Percentiles rank a stretch among this genome's conserved stretches.
Evolutionary conservation across 176 grass and related monocot genomes (phyloP).

Genomic region (Melocanna baccifera): DNA sequence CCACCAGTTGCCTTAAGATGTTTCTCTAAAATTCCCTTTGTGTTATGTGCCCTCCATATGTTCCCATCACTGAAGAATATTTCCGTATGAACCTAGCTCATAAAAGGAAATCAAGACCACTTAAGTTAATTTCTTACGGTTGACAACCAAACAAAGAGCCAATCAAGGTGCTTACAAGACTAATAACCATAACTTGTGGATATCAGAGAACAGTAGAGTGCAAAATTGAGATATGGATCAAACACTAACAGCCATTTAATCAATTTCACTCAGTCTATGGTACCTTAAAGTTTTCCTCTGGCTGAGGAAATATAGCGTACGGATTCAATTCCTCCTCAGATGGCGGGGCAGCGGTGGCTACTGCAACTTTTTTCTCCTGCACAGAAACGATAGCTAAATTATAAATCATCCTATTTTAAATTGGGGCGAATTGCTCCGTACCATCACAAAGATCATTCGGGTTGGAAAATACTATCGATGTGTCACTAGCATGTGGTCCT

Average conservation of each 20-base stretch:
- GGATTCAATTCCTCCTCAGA: constrained; percentile 94
- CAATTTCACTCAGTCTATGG: neutral
- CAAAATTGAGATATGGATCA: neutral
- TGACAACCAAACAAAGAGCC: constrained; percentile 15
- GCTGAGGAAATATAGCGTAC: constrained; percentile 86
- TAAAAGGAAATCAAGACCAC: constrained; percentile 1
- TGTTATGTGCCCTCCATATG: constrained; percentile 93
- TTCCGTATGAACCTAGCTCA: constrained; percentile 84
- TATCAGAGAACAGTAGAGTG: neutral
- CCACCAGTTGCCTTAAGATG: constrained; percentile 93
- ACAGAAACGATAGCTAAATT: constrained; percentile 19
- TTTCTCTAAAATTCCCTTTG: constrained; percentile 72
- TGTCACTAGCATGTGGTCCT: no score
- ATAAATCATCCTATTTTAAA: neutral
- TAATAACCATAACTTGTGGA: neutral
- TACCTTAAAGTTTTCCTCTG: constrained; percentile 93
- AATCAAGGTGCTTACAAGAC: neutral
- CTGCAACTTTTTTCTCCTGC: constrained; percentile 68
- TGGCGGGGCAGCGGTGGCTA: constrained; percentile 38
- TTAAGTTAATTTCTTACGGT: constrained; percentile 5
- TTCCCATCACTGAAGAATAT: constrained; percentile 84
- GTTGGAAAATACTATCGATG: no score
- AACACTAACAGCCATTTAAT: neutral
- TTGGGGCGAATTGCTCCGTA: no score
- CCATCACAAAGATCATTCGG: no score